Conservation (phyloP, 176 grass and related monocot species). For the Elaeis guineensis region DNA sequence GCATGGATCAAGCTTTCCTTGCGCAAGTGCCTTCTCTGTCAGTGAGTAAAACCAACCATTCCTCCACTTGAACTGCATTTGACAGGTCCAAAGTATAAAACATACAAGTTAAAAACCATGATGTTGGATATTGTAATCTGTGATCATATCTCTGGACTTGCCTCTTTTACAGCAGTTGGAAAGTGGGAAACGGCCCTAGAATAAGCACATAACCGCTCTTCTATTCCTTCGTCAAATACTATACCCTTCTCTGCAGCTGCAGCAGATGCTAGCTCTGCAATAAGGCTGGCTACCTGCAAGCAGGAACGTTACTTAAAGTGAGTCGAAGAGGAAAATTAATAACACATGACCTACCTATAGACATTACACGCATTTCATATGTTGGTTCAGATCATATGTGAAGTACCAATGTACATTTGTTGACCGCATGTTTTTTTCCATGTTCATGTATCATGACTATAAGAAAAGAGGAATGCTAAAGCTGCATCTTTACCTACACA, state of each 20-base stretch:
- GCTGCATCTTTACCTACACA: too few species aligned
- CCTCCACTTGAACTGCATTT: slow-evolving; percentile 83
- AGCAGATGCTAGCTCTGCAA: slow-evolving; percentile 58
- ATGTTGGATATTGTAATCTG: too few species aligned
- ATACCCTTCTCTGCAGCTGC: slow-evolving; percentile 50
- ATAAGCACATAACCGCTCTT: slow-evolving; percentile 75
- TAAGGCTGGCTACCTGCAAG: slow-evolving; percentile 59
- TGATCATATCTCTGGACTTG: slow-evolving; percentile 6
- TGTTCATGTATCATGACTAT: too few species aligned
- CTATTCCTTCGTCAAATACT: slow-evolving; percentile 58
- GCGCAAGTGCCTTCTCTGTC: slow-evolving; percentile 53
- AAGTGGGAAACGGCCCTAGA: slow-evolving; percentile 80
- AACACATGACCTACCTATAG: background rate
- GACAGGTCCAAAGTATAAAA: too few species aligned
- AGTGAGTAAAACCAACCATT: slow-evolving; percentile 91
- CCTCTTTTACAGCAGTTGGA: slow-evolving; percentile 95
- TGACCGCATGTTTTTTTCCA: too few species aligned
- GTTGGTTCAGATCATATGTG: too few species aligned
- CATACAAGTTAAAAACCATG: too few species aligned
- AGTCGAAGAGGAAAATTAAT: background rate
- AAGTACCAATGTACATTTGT: too few species aligned
- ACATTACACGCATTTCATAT: background rate
- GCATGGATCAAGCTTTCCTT: slow-evolving; percentile 68
- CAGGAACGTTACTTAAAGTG: background rate
- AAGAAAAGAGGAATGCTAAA: too few species aligned